A percentile compares a stretch with the other conserved stretches of the same genome.
Evolutionary conservation across 208 protist genomes (phyloP).

Genomic region (Kentomonas sorsogonicus): DNA sequence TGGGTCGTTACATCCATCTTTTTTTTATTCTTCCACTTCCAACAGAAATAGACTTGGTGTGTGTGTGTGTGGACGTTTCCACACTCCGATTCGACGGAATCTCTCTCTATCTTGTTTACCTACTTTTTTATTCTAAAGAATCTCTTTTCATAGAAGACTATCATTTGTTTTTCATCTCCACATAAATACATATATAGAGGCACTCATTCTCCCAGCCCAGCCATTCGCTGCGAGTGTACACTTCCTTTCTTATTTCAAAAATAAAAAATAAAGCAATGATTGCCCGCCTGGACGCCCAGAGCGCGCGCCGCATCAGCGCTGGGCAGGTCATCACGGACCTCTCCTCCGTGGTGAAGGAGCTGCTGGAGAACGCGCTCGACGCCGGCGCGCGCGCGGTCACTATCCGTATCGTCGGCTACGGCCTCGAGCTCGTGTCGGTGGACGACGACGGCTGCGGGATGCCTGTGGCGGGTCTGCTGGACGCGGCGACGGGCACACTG

Average conservation of each 20-base stretch:
- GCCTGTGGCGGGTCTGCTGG: conserved; percentile 30
- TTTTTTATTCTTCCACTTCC: not conserved
- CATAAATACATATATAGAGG: not conserved
- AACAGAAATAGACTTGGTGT: no score
- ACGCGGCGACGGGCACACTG: conserved; percentile 19
- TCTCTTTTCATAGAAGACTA: not conserved
- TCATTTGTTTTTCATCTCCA: not conserved
- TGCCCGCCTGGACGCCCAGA: conserved; percentile 64
- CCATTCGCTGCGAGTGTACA: no score
- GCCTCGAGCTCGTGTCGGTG: conserved; percentile 64
- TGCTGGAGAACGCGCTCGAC: conserved; percentile 86
- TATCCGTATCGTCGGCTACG: conserved; percentile 60
- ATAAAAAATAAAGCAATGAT: conserved; percentile 34
- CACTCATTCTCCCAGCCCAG: no score
- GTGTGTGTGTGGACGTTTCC: no score
- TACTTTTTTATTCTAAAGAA: not conserved
- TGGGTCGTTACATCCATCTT: not conserved
- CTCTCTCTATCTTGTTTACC: not conserved
- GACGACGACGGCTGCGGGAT: conserved; percentile 84
- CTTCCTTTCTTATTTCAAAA: not conserved
- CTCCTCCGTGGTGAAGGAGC: conserved; percentile 80
- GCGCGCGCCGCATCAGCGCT: conserved; percentile 66
- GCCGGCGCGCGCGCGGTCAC: conserved; percentile 52
- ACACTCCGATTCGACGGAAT: no score
- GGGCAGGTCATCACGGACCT: conserved; percentile 84